phyloP scores from a whole-genome alignment of 768 basidiomycete genomes.

The Termitomyces sp. region DNA sequence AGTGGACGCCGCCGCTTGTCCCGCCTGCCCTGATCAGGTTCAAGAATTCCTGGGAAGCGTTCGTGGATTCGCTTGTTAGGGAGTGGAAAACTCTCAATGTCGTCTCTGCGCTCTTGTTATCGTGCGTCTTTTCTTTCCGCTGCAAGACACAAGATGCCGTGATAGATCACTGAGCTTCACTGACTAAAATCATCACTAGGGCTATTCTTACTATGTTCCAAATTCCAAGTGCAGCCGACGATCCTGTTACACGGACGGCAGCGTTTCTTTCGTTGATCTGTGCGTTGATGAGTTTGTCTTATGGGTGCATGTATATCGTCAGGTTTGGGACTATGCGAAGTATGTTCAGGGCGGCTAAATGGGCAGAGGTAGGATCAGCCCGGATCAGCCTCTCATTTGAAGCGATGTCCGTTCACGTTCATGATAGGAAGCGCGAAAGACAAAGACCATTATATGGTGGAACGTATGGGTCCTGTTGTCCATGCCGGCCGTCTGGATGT shows the following conservation, averaged over 20 bases:
- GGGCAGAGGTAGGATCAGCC: constrained; percentile 54
- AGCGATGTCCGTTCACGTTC: background rate
- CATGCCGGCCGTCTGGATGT: constrained; percentile 67
- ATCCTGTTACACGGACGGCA: constrained; percentile 58
- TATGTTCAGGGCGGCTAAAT: constrained; percentile 66
- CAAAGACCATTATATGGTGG: constrained; percentile 32
- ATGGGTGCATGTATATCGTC: constrained; percentile 72
- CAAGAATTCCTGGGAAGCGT: constrained; percentile 44
- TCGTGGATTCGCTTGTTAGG: constrained; percentile 62
- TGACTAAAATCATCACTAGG: constrained; percentile 33
- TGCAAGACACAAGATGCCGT: background rate
- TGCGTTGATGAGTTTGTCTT: constrained; percentile 67
- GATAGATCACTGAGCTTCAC: background rate
- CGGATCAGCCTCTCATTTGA: background rate
- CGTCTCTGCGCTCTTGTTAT: constrained; percentile 58
- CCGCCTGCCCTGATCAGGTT: constrained; percentile 65
- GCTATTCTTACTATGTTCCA: constrained; percentile 73
- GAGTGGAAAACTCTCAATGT: constrained; percentile 79
- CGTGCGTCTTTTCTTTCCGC: constrained; percentile 24
- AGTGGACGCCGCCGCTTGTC: constrained; percentile 50
- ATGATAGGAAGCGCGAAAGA: constrained; percentile 50
- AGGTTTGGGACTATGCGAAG: constrained; percentile 70
- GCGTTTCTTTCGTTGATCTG: constrained; percentile 64
- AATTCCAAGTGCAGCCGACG: constrained; percentile 43
- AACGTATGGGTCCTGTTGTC: constrained; percentile 64